Percentiles rank a stretch among this genome's conserved stretches.
Conservation (phyloP, 371 early-diverging fungal species). For the Globomyces sp. region DNA sequence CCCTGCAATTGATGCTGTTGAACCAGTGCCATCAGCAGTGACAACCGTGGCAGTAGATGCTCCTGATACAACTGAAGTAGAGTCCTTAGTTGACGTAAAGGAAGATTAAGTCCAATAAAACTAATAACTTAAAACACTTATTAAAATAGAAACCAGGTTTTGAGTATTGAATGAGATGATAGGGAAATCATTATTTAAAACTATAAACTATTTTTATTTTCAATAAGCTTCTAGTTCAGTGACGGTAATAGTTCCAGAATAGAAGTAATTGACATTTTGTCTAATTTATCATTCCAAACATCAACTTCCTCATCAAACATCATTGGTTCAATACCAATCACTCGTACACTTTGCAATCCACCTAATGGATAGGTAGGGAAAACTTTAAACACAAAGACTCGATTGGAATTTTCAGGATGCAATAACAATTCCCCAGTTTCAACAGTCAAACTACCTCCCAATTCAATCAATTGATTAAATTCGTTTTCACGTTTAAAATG, state of each 20-base stretch:
- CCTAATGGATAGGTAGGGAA: conserved; percentile 9
- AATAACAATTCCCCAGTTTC: conserved; percentile 3
- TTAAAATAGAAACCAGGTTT: too few relatives aligned
- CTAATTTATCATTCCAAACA: conserved; percentile 3
- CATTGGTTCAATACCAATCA: conserved; percentile 6
- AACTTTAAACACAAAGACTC: conserved; percentile 12
- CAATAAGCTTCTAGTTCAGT: not conserved
- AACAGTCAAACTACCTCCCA: not conserved
- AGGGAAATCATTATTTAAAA: too few relatives aligned
- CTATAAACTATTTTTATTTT: too few relatives aligned
- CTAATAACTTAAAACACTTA: too few relatives aligned
- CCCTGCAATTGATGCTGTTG: not conserved
- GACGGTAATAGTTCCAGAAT: not conserved
- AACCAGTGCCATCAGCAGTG: too few relatives aligned
- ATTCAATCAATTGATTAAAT: not conserved
- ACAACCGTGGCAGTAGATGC: too few relatives aligned
- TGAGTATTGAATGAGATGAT: too few relatives aligned
- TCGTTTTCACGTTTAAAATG: not conserved
- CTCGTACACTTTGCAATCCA: not conserved
- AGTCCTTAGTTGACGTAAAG: too few relatives aligned
- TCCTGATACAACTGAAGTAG: too few relatives aligned
- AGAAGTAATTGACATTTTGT: not conserved
- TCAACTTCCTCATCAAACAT: not conserved
- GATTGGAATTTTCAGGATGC: not conserved
- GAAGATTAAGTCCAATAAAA: too few relatives aligned